Evolutionary conservation across 768 basidiomycete species (phyloP), one percentile per base, ranked within the genome.

Genomic region (Serpula lacrymans): DNA sequence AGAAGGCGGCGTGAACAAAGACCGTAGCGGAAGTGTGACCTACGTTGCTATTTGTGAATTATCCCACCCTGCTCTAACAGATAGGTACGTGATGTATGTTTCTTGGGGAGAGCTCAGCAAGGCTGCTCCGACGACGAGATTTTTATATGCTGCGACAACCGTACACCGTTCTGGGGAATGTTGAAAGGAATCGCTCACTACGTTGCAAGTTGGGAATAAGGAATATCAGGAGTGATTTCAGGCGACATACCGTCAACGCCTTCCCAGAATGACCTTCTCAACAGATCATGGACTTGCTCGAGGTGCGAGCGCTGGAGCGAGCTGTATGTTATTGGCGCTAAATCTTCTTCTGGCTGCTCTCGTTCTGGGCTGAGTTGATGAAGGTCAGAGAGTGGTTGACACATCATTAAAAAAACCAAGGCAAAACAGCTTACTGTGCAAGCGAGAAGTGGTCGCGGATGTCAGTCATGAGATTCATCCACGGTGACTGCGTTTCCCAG

Each of bases 81-180:
- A 82, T 12, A 91, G 70, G 47, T 88, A 91, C 14, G 86, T 88
- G 39, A 91, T 87, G 51, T 91, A 91, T 3, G 84, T 82, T 56
- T 88, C 84, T 35, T 75, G 74, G 0, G 88, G 88, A 17, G 84
- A 88, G 57, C 81, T 87, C 43, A 89, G 63, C 44, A 90, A 75
- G 10, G 83, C 85, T 13, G 77, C 75, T 12, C 88, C 88, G 6
- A 90, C 72, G 5, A 91, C 84, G 9, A 88, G 67, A 29, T 60
- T 59, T 43, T 79, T 82, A 61, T 88, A 88, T 43, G 68, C 70
- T 3, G 84, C 87, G 20, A 91, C 66, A n/a, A 91, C 71, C 0
- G 88, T 90, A 32, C 78, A 85, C 25, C 72, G 74, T 50, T 87
- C 84, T 1, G 88, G 85, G 4, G 64, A 69, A 47, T 80, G 79